Evolutionary conservation across 2,329 filamentous ascomycete genomes (phyloP), one percentile per base, ranked within the genome.

Genomic region (Paradendryphiella salina): DNA sequence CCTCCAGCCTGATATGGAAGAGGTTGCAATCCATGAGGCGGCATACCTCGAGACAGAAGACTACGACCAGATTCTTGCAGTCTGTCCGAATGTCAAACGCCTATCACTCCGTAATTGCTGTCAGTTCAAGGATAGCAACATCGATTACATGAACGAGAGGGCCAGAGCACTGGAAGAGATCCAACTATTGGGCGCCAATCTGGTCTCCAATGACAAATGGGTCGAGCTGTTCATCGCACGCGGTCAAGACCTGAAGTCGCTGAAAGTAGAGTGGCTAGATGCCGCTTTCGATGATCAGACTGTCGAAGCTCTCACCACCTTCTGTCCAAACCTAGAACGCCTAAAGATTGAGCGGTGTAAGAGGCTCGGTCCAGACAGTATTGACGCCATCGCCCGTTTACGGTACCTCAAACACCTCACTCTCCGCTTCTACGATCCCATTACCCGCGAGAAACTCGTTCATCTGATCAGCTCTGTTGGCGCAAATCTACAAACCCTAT

Each of bases 251-350:
- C 79, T 96, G 10, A 82, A 85, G 61, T 79, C 80, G 0, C 73
- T 97, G 15, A 88, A 91, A 63, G 80, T 96, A 1, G 91, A 90
- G 65, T 91, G 88, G 73, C 88, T 94, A 0, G 91, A 96, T 70
- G 87, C 82, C 44, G 85, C 92, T 26, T 88, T 97, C 58, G 84
- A 86, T 33, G 86, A 96, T 53, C 81, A 87, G 6, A 83, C 83
- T 1, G 76, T 94, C 1, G 69, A 77, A 11, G 71, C 80, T n/a
- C 77, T 96, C 52, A 78, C 80, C 18, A 76, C 79, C 5, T 75
- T 81, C 52, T 93, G 89, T 60, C 85, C 85, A 0, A 81, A 84
- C 17, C 78, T 97, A 11, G 79, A 78, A 39, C 85, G 88, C 3
- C 78, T 97, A 43, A 96, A 96, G 73, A 77, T 96, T 29, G 85